Base-by-base conservation (phyloP, 1,284 basidiomycete genomes). In the Irpex sp. region DNA sequence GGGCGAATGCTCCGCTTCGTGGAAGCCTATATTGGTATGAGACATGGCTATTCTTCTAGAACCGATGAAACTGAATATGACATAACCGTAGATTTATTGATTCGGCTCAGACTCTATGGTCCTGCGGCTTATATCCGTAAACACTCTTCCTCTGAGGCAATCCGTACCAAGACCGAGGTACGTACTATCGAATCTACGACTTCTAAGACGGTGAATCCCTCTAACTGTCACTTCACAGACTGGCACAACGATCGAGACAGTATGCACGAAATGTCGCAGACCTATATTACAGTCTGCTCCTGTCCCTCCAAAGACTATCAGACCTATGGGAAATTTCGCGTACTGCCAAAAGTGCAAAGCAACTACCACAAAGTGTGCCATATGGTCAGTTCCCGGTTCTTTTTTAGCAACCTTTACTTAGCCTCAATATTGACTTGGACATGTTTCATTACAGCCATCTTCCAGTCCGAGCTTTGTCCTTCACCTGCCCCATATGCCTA, bases 91-190 rank as follows among this genome's bases (percentile, higher is more conserved):
- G 91, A 91, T 40, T 75, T 87, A 51, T 74, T 93, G 40, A 79
- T 77, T 38, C 82, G 89, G 11, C 73, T 86, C 47, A 82, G 83
- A 37, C 71, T 93, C 48, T 81, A 89, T 67, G 79, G 83, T 0
- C 82, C 81, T 59, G 87, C 88, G 5, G 88, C 91, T 0, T 90
- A 92, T 72, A 69, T 93, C 51, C 83, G 90, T 56, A 92, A 91
- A 70, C 82, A 84, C 70, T 81, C 81, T 7, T 70, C 75, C 7
- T 70, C 79, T 0, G 81, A 85, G 5, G 81, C 82, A 11, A 17
- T 56, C 19, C 7, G 75, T 91, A 13, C 78, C 79, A 37, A 78
- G 8, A 87, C 88, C 0, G 74, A 82, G 68, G 87, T 89, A 72
- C 52, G 81, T 64, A 8, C 5, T 11, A 19, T 21, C 3, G 15